Conservation (phyloP, 164 flowering plant species). For the Cinnamomum chago region DNA sequence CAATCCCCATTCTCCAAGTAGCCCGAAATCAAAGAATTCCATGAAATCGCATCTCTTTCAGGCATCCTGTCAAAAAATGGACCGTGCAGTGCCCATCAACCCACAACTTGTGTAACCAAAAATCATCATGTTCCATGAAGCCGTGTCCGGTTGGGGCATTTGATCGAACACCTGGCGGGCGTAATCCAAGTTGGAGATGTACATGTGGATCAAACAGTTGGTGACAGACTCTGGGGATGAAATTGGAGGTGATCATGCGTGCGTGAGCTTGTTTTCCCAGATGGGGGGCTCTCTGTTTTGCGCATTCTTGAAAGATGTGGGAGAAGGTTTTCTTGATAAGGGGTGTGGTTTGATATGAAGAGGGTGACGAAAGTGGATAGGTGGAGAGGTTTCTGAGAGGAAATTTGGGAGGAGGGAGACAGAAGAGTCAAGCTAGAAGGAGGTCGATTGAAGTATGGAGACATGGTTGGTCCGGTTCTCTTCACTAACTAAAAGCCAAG, state of each 20-base stretch:
- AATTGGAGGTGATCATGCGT: slow-evolving; percentile 61
- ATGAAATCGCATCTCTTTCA: slow-evolving; percentile 59
- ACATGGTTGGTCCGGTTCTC: slow-evolving; percentile 16
- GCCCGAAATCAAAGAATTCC: slow-evolving; percentile 75
- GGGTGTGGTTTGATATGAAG: slow-evolving; percentile 13
- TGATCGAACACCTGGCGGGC: slow-evolving; percentile 60
- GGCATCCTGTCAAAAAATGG: slow-evolving; percentile 58
- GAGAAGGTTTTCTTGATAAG: slow-evolving; percentile 40
- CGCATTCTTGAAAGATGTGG: slow-evolving; percentile 54
- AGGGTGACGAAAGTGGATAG: slow-evolving; percentile 13
- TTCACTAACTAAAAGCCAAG: too few species aligned
- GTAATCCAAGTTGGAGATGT: slow-evolving; percentile 31
- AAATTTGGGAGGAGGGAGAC: slow-evolving; percentile 2
- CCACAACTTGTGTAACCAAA: slow-evolving; percentile 43
- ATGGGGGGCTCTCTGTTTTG: slow-evolving; percentile 22
- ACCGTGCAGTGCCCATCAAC: slow-evolving; percentile 37
- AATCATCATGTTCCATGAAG: slow-evolving; percentile 68
- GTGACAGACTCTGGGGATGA: slow-evolving; percentile 51
- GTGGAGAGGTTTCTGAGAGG: slow-evolving; percentile 8
- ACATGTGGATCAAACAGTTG: slow-evolving; percentile 72
- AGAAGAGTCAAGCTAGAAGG: neutral
- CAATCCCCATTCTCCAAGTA: slow-evolving; percentile 46
- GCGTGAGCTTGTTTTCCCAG: slow-evolving; percentile 68
- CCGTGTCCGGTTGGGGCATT: slow-evolving; percentile 53
- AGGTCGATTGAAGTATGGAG: slow-evolving; percentile 2